Base-by-base conservation (phyloP, 2,329 filamentous ascomycete species). In the Diaporthe amygdali region DNA sequence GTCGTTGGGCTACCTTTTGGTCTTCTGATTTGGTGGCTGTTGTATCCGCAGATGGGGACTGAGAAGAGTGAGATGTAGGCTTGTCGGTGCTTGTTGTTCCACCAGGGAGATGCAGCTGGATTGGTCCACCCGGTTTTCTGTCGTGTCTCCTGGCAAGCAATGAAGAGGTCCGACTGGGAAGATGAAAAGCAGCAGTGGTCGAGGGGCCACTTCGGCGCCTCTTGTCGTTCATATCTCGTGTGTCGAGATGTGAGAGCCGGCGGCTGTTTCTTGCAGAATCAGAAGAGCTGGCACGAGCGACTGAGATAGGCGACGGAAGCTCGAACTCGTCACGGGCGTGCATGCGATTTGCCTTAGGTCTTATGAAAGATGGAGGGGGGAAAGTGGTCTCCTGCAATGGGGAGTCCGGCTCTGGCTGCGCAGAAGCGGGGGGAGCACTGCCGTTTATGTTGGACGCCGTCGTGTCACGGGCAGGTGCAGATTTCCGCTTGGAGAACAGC, bases 341-440 rank as follows among this genome's bases (percentile, higher is more conserved):
- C 89, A 91, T 90, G 66, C 66, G 66, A 51, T 39, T 51, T 30
- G 86, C 84, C 68, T 82, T 89, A 32, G 89, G 89, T 55, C 86
- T 83, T 73, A 91, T 87, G 74, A 88, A 91, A 1, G 87, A 87
- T 8, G 87, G 84, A 25, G 82, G 82, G 5, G 87, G 87, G 73
- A 88, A 89, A 63, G 82, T 79, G 64, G 80, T 81, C 64, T 78
- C 77, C 68, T 46, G 56, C 34, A 63, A 49, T 34, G 56, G 56
- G 37, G 37, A 74, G 74, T 20, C 72, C 64, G 34, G 71, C 70
- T 61, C 63, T 34, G 56, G 55, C 56, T 69, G 71, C 20, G 44
- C 51, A 39, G 32, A 17, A 54, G 69, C 49, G 52, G 44, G 37
- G 44, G 69, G 64, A 37, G 66, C 56, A 71, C 49, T 69, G 56